phyloP scores from a whole-genome alignment of 306 rosid genomes.

The Cercis canadensis region DNA sequence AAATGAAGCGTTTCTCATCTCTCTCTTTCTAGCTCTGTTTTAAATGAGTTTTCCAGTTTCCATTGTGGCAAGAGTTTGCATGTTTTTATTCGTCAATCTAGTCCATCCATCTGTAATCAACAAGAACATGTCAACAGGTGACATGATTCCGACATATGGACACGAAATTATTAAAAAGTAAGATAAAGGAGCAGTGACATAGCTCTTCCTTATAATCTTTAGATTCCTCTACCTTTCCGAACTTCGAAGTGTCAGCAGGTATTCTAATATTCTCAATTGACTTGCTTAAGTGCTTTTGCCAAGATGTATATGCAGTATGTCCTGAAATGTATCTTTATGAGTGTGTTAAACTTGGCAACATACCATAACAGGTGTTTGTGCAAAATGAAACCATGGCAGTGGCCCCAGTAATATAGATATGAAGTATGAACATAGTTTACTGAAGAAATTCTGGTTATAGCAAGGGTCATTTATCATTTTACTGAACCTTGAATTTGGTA shows the following conservation, averaged over 20 bases:
- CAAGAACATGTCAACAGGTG: too few species aligned
- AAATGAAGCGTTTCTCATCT: background rate
- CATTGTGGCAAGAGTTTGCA: too few species aligned
- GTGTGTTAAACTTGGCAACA: slow-evolving; percentile 3
- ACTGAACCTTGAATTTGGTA: slow-evolving; percentile 11
- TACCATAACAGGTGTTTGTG: slow-evolving; percentile 5
- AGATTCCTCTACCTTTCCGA: background rate
- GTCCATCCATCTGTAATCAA: too few species aligned
- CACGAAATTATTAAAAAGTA: too few species aligned
- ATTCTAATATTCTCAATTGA: background rate
- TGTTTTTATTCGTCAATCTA: too few species aligned
- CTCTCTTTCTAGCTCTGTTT: background rate
- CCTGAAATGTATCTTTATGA: background rate
- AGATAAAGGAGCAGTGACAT: too few species aligned
- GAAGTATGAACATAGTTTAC: background rate
- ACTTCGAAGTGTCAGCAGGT: background rate
- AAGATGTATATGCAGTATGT: slow-evolving; percentile 19
- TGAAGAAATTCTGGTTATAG: background rate
- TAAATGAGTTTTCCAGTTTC: background rate
- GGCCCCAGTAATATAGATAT: background rate
- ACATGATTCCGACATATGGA: too few species aligned
- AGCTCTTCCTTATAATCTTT: too few species aligned
- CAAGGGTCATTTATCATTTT: background rate
- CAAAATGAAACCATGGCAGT: background rate
- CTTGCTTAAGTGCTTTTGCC: background rate